phyloP scores from a whole-genome alignment of 345 rosid species.

The Eucalyptus camaldulensis region DNA sequence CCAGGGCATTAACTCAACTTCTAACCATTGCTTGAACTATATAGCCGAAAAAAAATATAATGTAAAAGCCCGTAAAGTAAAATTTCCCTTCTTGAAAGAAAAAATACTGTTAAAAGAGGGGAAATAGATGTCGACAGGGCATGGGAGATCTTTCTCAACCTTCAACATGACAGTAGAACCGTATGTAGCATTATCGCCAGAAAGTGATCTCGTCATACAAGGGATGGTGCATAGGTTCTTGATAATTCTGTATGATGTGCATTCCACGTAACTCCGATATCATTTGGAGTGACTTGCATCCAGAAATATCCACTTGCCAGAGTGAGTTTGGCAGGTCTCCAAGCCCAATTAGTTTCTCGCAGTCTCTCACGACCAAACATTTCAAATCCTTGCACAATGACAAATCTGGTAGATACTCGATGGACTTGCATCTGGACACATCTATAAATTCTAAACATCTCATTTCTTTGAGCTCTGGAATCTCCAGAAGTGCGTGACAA shows the following conservation, averaged over 20 bases:
- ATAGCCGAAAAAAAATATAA: not conserved
- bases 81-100: not conserved
- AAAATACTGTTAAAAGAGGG: not conserved
- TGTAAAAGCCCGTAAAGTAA: not conserved
- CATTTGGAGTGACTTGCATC: not conserved
- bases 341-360: not conserved
- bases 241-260: not conserved
- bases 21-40: not conserved
- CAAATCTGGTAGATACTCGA: not conserved
- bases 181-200: not conserved
- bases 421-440: not conserved
- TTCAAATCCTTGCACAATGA: not conserved
- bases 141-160: not conserved
- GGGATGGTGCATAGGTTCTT: not conserved
- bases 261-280: not conserved
- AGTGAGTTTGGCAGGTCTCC: not conserved
- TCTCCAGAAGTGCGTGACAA: not conserved
- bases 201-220: not conserved
- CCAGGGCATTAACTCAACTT: not conserved
- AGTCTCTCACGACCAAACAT: not conserved
- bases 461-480: not conserved
- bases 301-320: not conserved
- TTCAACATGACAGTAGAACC: not conserved
- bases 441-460: not conserved
- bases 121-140: not conserved